Percentiles rank a stretch among this genome's conserved stretches.
phyloP scores from a whole-genome alignment of 2,329 filamentous ascomycete genomes.

The Neospermospora avenae region DNA sequence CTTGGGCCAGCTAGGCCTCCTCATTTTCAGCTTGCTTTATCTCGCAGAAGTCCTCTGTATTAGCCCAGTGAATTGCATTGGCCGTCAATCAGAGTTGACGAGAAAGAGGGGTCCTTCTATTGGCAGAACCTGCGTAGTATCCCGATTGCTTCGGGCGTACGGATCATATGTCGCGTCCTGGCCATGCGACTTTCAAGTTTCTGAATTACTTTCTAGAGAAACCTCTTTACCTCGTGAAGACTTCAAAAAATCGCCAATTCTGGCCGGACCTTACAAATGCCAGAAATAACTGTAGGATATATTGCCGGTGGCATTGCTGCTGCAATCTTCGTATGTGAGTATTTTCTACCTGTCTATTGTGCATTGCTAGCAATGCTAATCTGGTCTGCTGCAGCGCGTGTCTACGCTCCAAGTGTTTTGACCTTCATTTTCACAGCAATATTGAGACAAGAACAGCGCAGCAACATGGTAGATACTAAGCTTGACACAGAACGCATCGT shows the following conservation, averaged over 20 bases:
- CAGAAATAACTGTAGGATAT: constrained; percentile 37
- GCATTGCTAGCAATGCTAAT: neutral
- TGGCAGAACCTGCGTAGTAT: neutral
- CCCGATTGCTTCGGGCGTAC: neutral
- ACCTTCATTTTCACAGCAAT: constrained; percentile 38
- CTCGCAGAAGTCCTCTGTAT: neutral
- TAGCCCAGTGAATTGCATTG: neutral
- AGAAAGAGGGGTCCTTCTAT: neutral
- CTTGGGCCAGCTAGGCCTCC: neutral
- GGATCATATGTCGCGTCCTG: neutral
- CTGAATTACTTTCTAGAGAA: neutral
- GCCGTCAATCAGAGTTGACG: neutral
- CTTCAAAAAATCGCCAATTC: neutral
- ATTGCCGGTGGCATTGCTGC: constrained; percentile 42
- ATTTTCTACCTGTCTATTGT: neutral
- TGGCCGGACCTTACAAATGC: constrained; percentile 13
- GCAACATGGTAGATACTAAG: constrained; percentile 38
- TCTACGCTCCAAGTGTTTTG: constrained; percentile 38
- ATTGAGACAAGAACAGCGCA: constrained; percentile 38
- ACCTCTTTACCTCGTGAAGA: neutral
- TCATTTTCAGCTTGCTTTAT: neutral
- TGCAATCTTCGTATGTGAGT: constrained; percentile 35
- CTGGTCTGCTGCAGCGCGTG: constrained; percentile 34
- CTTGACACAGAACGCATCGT: neutral
- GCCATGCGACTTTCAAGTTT: neutral